These are phyloP conservation scores for Elsinoe australis DNA, from an alignment of 2,329 filamentous ascomycete species.

Conservation along the genomic window DNA sequence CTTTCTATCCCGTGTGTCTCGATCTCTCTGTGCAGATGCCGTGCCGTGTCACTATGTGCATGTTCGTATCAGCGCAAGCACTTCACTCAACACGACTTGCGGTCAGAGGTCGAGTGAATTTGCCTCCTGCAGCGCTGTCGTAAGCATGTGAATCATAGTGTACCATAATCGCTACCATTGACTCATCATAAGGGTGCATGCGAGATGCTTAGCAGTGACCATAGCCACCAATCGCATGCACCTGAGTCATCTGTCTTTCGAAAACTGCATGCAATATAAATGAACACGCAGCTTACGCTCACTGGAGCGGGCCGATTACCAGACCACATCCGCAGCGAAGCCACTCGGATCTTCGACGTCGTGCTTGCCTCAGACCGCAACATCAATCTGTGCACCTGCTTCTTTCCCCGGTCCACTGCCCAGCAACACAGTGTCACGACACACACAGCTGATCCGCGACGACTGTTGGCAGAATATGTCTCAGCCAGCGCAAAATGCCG, in stretches of 20 bases:
- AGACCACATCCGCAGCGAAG: background rate
- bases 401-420: no score
- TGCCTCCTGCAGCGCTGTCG: background rate
- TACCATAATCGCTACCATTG: background rate
- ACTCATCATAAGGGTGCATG: constrained; percentile 1
- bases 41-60: constrained; percentile 5
- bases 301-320: constrained; percentile 9
- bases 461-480: background rate
- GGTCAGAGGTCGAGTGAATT: background rate
- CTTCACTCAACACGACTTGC: constrained; percentile 12
- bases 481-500: constrained; percentile 4
- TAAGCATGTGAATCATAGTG: background rate
- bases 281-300: constrained; percentile 4
- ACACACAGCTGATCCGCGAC: background rate
- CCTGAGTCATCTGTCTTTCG: constrained; percentile 4
- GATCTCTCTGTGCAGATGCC: background rate
- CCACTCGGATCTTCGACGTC: constrained; percentile 10
- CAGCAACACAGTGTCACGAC: constrained; percentile 2
- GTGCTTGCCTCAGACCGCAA: constrained; percentile 11
- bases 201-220: background rate
- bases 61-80: background rate
- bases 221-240: constrained; percentile 1
- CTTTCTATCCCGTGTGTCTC: constrained; percentile 1
- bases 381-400: background rate
- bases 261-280: constrained; percentile 7